Evolutionary conservation across 2,329 filamentous ascomycete genomes (phyloP).

Genomic region (Diaporthe sp.): DNA sequence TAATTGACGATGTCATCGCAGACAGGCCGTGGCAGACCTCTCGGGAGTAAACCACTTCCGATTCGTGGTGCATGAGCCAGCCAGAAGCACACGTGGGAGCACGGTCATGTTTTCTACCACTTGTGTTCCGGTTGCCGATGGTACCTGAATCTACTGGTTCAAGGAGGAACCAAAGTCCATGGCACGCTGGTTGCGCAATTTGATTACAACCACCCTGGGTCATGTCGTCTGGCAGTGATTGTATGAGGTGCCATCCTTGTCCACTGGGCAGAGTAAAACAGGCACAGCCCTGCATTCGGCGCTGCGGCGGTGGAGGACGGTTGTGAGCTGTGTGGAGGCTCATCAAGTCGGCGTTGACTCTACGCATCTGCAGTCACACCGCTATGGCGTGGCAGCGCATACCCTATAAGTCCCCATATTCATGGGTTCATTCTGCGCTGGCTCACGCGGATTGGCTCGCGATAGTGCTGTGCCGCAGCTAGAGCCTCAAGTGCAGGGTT

Average conservation of each 20-base stretch:
- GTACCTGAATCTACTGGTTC: not conserved
- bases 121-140: not conserved
- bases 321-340: not conserved
- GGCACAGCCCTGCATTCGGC: not conserved
- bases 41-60: not conserved
- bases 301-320: not conserved
- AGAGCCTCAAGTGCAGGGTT: constrained; percentile 5
- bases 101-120: not conserved
- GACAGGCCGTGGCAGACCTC: not conserved
- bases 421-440: constrained; percentile 2
- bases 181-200: not conserved
- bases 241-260: no score
- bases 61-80: not conserved
- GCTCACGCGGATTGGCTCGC: not conserved
- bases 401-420: not conserved
- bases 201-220: not conserved
- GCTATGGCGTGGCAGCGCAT: not conserved
- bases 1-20: not conserved
- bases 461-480: constrained; percentile 6
- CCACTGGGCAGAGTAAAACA: not conserved
- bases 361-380: constrained; percentile 9
- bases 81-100: not conserved
- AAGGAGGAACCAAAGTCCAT: not conserved
- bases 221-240: not conserved
- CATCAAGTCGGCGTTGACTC: not conserved